phyloP scores from a whole-genome alignment of 129 eudicot genomes.

The Helichrysum umbraculigerum region DNA sequence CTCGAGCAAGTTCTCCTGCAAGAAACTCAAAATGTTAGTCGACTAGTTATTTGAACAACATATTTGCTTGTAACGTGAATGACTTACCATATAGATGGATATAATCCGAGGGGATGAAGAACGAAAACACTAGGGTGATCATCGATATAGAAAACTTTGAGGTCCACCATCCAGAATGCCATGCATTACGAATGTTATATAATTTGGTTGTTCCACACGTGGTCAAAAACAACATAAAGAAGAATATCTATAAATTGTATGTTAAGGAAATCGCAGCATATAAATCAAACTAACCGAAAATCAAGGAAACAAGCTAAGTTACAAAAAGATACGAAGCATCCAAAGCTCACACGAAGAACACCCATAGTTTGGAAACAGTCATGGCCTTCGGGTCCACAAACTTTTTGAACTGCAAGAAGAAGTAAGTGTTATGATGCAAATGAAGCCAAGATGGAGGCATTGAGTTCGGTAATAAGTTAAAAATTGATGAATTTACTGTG shows the following conservation, averaged over 20 bases:
- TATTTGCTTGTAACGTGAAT: not conserved
- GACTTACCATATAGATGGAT: slow-evolving; percentile 74
- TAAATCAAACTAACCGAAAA: not conserved
- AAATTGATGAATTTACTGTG: slow-evolving; percentile 52
- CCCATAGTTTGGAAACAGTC: slow-evolving; percentile 84
- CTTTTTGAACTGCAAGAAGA: slow-evolving; percentile 59
- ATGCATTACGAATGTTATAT: slow-evolving; percentile 47
- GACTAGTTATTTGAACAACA: not conserved
- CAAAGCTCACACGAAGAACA: slow-evolving; percentile 91
- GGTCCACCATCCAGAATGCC: slow-evolving; percentile 97
- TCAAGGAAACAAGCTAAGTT: not conserved
- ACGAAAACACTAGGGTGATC: slow-evolving; percentile 54
- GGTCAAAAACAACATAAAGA: slow-evolving; percentile 71
- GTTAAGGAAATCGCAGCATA: slow-evolving; percentile 49
- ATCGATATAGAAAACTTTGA: slow-evolving; percentile 52
- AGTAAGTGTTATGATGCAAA: not conserved
- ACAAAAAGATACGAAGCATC: slow-evolving; percentile 84
- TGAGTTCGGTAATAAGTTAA: not conserved
- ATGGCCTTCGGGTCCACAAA: slow-evolving; percentile 60
- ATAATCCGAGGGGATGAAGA: slow-evolving; percentile 74
- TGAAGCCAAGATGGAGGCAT: not conserved
- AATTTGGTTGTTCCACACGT: slow-evolving; percentile 67
- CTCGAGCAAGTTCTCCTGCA: slow-evolving; percentile 96
- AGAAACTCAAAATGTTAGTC: slow-evolving; percentile 21
- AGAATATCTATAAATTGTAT: slow-evolving; percentile 56